Conservation (phyloP, 805 yeast species). For the Lipomyces yamanashiensis region DNA sequence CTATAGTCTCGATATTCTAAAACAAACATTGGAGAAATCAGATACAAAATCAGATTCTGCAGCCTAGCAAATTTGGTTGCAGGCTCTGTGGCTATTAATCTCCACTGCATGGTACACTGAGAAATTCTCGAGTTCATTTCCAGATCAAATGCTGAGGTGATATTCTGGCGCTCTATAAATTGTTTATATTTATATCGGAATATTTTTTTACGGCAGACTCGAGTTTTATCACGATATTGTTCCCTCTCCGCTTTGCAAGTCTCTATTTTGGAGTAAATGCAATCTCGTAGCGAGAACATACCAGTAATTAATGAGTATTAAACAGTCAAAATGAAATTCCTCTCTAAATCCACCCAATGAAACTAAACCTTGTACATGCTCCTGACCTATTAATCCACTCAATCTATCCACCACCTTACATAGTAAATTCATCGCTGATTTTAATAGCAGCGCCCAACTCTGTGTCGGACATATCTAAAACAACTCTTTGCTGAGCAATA, state of each 20-base stretch:
- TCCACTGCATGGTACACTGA: no score
- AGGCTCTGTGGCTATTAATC: background rate
- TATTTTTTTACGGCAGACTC: no score
- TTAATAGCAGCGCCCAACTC: conserved; percentile 5
- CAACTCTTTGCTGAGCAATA: conserved; percentile 17
- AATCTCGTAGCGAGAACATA: background rate
- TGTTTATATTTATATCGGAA: no score
- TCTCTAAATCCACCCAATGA: no score
- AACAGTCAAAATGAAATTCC: no score
- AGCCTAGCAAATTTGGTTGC: background rate
- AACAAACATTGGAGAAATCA: background rate
- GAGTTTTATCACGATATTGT: no score
- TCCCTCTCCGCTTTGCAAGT: background rate
- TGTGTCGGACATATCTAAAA: conserved; percentile 1
- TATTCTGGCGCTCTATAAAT: no score
- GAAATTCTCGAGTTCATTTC: no score
- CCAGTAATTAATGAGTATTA: no score
- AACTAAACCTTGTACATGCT: background rate
- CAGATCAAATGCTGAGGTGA: no score
- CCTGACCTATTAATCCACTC: background rate
- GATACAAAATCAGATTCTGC: background rate
- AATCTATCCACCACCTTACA: background rate
- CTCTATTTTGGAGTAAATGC: background rate
- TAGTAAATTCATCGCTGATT: conserved; percentile 2
- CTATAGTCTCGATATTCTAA: background rate